These are phyloP conservation scores for Babesia bovis DNA, from an alignment of 169 alveolate species.

Conservation along the genomic window DNA sequence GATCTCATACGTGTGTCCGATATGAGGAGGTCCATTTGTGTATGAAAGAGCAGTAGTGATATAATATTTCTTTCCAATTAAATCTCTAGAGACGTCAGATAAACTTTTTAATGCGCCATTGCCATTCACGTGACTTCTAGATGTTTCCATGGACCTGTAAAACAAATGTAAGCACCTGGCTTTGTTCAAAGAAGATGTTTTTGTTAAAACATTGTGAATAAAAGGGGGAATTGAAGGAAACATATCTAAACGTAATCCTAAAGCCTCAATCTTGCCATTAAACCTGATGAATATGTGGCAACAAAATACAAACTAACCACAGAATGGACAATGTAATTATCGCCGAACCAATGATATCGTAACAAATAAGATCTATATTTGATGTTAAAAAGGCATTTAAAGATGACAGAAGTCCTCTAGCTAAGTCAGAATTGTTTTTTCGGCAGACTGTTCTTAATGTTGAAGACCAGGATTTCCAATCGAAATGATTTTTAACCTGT, in stretches of 20 bases:
- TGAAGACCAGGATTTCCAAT: constrained; percentile 28
- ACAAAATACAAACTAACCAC: not conserved
- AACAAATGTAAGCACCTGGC: constrained; percentile 5
- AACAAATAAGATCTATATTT: too few relatives aligned
- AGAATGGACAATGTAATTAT: constrained; percentile 10
- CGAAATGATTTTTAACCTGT: not conserved
- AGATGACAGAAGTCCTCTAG: not conserved
- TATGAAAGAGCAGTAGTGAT: constrained; percentile 91
- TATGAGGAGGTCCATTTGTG: constrained; percentile 91
- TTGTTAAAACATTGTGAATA: not conserved
- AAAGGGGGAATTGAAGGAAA: not conserved
- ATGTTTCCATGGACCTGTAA: not conserved
- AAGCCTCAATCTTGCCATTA: not conserved
- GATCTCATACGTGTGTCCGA: constrained; percentile 89
- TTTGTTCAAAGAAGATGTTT: not conserved
- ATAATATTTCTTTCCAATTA: constrained; percentile 63
- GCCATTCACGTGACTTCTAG: not conserved
- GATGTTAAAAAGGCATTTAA: not conserved
- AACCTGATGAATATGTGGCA: not conserved
- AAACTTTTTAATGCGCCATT: not conserved
- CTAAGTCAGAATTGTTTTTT: not conserved
- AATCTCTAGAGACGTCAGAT: not conserved
- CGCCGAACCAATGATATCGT: not conserved
- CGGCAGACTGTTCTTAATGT: constrained; percentile 2
- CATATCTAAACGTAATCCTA: constrained; percentile 7